These are phyloP conservation scores for Solidago caesia DNA, from an alignment of 129 eudicot genomes.

Conservation along the genomic window DNA sequence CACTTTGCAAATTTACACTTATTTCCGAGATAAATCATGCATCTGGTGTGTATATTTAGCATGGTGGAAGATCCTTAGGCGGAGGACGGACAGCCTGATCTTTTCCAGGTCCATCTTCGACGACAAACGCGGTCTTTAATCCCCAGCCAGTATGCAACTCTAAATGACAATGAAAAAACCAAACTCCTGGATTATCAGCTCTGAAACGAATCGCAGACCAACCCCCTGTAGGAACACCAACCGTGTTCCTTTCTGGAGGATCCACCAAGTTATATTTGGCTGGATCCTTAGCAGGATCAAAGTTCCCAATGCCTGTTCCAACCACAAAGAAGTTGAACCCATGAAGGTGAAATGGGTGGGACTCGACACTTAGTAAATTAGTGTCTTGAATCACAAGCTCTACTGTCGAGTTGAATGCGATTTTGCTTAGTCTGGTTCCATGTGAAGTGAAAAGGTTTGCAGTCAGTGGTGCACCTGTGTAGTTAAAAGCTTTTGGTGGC, in stretches of 20 bases:
- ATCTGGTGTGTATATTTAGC: conserved; percentile 30
- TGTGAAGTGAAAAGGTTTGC: conserved; percentile 45
- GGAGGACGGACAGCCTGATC: conserved; percentile 54
- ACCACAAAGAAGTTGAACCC: conserved; percentile 29
- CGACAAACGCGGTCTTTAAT: conserved; percentile 52
- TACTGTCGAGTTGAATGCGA: conserved; percentile 37
- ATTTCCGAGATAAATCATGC: conserved; percentile 8
- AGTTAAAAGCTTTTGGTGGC: conserved; percentile 42
- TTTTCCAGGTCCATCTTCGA: conserved; percentile 56
- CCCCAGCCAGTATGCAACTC: conserved; percentile 72
- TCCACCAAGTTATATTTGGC: conserved; percentile 27
- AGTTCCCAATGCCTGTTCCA: conserved; percentile 22
- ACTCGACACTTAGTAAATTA: conserved; percentile 20
- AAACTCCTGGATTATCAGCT: conserved; percentile 63
- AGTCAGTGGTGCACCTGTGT: conserved; percentile 40
- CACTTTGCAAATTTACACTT: conserved; percentile 18
- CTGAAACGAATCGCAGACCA: conserved; percentile 54
- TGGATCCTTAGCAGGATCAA: conserved; percentile 17
- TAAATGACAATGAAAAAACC: conserved; percentile 71
- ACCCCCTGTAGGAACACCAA: conserved; percentile 51
- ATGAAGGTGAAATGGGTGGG: conserved; percentile 31
- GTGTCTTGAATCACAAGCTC: conserved; percentile 48
- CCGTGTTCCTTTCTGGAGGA: conserved; percentile 33
- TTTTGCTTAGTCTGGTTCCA: conserved; percentile 37
- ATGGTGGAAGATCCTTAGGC: conserved; percentile 68